Percentiles rank a stretch among this genome's conserved stretches.
phyloP scores from a whole-genome alignment of 108 stramenopile species.

The Cyclotella distinguenda region DNA sequence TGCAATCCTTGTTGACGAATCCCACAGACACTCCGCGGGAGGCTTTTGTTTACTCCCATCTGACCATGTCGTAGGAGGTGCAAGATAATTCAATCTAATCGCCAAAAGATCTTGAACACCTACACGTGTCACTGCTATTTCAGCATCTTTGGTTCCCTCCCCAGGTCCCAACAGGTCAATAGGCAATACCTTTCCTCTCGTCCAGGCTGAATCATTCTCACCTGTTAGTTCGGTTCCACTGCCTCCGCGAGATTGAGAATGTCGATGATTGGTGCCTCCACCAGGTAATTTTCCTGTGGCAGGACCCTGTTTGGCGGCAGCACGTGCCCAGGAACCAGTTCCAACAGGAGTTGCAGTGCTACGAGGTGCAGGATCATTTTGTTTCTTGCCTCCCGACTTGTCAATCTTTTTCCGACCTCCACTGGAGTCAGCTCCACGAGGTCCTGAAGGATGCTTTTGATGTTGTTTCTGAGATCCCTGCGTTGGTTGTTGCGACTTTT shows the following conservation, averaged over 20 bases:
- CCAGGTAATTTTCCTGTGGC: slow-evolving; percentile 21
- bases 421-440: slow-evolving; percentile 25
- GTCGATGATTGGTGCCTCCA: slow-evolving; percentile 36
- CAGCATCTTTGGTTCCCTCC: slow-evolving; percentile 52
- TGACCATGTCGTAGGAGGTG: slow-evolving; percentile 44
- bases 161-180: slow-evolving; percentile 49
- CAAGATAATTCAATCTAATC: slow-evolving; percentile 57
- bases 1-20: slow-evolving; percentile 37
- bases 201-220: slow-evolving; percentile 21
- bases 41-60: slow-evolving; percentile 10
- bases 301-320: slow-evolving; percentile 25
- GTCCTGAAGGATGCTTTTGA: not conserved
- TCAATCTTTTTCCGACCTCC: slow-evolving; percentile 20
- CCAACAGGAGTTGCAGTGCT: not conserved
- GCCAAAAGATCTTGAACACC: slow-evolving; percentile 49
- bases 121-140: slow-evolving; percentile 66
- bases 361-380: not conserved
- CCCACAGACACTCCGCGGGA: slow-evolving; percentile 49
- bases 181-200: slow-evolving; percentile 29
- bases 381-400: slow-evolving; percentile 17
- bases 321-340: slow-evolving; percentile 30
- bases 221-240: slow-evolving; percentile 37
- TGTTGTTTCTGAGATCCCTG: slow-evolving; percentile 22
- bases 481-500: slow-evolving; percentile 20
- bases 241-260: slow-evolving; percentile 24